Conservation (phyloP, 345 rosid genomes). For the Euphorbia tirucalli region DNA sequence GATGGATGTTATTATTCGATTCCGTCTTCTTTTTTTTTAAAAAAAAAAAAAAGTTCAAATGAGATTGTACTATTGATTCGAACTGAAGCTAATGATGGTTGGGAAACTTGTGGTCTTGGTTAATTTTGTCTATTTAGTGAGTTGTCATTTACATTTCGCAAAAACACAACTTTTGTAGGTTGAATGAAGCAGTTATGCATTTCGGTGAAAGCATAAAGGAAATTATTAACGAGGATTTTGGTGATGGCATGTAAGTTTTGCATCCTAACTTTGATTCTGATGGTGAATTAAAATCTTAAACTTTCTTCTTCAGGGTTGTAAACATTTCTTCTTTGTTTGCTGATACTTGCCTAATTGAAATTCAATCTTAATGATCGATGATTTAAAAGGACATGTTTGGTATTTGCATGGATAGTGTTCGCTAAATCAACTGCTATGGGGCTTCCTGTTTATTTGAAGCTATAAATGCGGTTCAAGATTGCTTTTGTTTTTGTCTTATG, state of each 20-base stretch:
- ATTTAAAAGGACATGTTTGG: no score
- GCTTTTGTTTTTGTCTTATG: neutral
- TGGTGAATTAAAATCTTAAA: no score
- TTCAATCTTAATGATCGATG: neutral
- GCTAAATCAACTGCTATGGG: neutral
- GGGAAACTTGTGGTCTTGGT: neutral
- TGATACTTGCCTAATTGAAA: neutral
- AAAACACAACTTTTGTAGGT: slow-evolving; percentile 40
- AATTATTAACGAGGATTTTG: slow-evolving; percentile 86
- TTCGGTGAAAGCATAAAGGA: slow-evolving; percentile 95
- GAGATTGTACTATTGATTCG: neutral
- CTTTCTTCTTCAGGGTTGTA: neutral
- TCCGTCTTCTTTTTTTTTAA: neutral
- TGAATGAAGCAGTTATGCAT: slow-evolving; percentile 96
- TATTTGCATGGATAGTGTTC: no score
- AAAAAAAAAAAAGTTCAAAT: no score
- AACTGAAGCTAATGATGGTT: neutral
- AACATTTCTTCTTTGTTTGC: neutral
- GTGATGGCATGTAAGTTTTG: slow-evolving; percentile 82
- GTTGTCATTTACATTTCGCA: neutral
- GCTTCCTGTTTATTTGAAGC: neutral
- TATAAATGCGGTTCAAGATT: neutral
- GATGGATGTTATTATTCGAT: neutral
- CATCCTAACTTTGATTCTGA: neutral
- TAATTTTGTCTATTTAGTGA: neutral